These are phyloP conservation scores for Poa annua DNA, from an alignment of 176 grass and related monocot genomes.

Conservation along the genomic window DNA sequence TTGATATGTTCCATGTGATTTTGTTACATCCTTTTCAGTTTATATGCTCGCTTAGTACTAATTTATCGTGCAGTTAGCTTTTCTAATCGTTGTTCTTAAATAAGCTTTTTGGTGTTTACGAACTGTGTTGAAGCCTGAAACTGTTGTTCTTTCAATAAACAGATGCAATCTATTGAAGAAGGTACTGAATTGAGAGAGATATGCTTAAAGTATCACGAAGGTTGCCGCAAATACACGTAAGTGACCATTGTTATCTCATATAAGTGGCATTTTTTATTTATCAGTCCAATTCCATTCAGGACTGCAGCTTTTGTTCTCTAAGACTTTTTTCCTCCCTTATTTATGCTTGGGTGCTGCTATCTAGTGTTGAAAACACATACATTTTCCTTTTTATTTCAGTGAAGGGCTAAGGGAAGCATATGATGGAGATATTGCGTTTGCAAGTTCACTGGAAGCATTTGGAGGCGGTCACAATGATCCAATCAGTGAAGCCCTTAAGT, in stretches of 20 bases:
- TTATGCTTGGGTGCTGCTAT: not conserved
- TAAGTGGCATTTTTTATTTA: not conserved
- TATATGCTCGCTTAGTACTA: not conserved
- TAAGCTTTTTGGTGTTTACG: not conserved
- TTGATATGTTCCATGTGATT: not conserved
- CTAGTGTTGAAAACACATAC: not conserved
- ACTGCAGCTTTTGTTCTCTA: not conserved
- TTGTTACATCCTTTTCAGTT: not conserved
- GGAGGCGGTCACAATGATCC: conserved; percentile 26
- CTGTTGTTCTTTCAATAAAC: not conserved
- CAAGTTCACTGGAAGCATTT: conserved; percentile 31
- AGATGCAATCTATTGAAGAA: conserved; percentile 33
- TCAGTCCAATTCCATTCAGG: not conserved
- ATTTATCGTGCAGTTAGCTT: not conserved
- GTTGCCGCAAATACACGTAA: conserved; percentile 30
- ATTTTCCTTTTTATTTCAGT: not conserved
- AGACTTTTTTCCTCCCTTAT: not conserved
- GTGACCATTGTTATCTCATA: not conserved
- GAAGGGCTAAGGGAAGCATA: conserved; percentile 29
- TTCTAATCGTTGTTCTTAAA: not conserved
- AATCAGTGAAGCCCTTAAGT: too few relatives aligned
- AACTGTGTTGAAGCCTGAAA: not conserved
- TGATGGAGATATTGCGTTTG: conserved; percentile 20
- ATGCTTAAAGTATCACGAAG: conserved; percentile 27
- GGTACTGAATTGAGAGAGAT: conserved; percentile 12